A percentile compares a stretch with the other conserved stretches of the same genome.
phyloP scores from a whole-genome alignment of 2,329 filamentous ascomycete genomes.

The Trichoderma atrobrunneum region DNA sequence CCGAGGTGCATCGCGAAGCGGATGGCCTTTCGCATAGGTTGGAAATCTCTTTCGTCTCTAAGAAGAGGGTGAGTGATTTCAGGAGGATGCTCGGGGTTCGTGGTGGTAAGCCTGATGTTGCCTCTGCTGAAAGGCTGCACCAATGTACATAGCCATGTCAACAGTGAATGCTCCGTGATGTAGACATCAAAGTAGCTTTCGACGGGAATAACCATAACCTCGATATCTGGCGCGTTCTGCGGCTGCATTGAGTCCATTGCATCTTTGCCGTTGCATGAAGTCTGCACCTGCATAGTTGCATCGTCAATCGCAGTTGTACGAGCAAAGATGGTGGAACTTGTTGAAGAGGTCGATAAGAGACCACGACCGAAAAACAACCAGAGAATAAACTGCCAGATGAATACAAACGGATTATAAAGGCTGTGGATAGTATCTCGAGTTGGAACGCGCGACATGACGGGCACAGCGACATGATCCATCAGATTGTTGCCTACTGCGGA shows the following conservation, averaged over 20 bases:
- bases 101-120: not conserved
- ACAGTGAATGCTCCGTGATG: not conserved
- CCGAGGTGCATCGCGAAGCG: not conserved
- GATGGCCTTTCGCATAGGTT: not conserved
- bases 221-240: not conserved
- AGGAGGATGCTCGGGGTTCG: not conserved
- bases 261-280: not conserved
- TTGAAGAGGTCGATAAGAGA: not conserved
- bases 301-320: not conserved
- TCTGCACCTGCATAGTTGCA: not conserved
- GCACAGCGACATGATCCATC: not conserved
- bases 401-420: not conserved
- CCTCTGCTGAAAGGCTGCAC: not conserved
- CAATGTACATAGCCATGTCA: not conserved
- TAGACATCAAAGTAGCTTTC: not conserved
- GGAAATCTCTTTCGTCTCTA: not conserved
- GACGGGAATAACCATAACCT: not conserved
- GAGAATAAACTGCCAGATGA: not conserved
- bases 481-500: not conserved
- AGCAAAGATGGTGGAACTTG: not conserved
- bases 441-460: not conserved
- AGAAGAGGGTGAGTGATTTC: not conserved
- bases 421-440: not conserved
- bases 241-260: not conserved
- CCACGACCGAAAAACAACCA: not conserved